A percentile compares a stretch with the other conserved stretches of the same genome.
Conservation (phyloP, 345 rosid species). For the Dipteronia dyeriana region DNA sequence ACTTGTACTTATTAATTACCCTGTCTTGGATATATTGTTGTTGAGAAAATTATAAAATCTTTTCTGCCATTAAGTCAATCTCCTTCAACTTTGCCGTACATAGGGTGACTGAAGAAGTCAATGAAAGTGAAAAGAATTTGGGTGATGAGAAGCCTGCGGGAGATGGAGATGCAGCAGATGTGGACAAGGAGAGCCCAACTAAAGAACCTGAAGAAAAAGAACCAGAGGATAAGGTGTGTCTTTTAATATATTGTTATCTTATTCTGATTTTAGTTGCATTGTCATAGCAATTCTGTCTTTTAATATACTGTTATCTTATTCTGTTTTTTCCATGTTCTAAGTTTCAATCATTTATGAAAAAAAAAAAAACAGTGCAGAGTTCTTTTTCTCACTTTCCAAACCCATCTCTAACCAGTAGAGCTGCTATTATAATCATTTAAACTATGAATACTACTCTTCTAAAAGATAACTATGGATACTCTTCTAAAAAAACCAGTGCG, state of each 20-base stretch:
- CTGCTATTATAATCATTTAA: neutral
- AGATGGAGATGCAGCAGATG: conserved; percentile 60
- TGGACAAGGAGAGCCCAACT: conserved; percentile 38
- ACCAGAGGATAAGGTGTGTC: conserved; percentile 61
- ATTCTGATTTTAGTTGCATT: neutral
- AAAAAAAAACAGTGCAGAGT: too few species aligned
- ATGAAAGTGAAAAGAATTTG: conserved; percentile 57
- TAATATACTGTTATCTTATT: neutral
- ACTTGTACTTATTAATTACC: neutral
- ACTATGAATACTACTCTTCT: neutral
- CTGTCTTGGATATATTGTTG: neutral
- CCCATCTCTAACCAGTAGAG: neutral
- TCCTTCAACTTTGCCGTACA: neutral
- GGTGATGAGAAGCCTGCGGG: conserved; percentile 62
- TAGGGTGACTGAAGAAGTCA: conserved; percentile 65
- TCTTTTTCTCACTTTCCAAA: neutral
- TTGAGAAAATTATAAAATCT: conserved; percentile 11
- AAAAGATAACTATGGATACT: neutral
- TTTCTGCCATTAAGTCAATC: neutral
- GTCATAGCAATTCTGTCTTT: neutral
- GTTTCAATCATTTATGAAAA: too few species aligned
- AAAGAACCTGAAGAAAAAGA: conserved; percentile 44
- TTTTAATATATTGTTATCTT: neutral
- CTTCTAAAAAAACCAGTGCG: too few species aligned
- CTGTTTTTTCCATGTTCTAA: neutral